Base-by-base conservation (phyloP, 495 filamentous ascomycete species). In the Neurospora tetrasperma region DNA sequence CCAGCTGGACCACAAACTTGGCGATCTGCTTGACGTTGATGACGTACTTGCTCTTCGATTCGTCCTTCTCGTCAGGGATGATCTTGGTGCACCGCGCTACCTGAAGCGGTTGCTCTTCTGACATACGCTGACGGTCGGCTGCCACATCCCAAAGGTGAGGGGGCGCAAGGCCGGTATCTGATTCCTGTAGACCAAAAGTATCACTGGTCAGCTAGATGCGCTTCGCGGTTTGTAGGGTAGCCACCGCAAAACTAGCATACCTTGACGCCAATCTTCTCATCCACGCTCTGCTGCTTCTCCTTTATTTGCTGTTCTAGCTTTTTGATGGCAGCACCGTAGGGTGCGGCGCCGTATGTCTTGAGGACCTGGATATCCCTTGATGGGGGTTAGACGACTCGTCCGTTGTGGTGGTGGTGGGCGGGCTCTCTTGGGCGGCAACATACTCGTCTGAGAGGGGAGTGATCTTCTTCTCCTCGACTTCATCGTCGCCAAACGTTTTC, bases 11-110 rank as follows among this genome's bases (percentile, higher is more conserved):
- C 66, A 99, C 96, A 78, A 99, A 99, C 84, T 99, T 99, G 80
- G 96, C 96, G 74, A 99, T 98, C 82, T 99, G 96, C 85, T 99
- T 99, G 76, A 99, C 96, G 83, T 98, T 99, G 88, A 99, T 99
- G 79, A 99, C 94, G 86, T 99, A 99, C 90, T 98, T 98, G 89
- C 92, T 96, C 89, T 99, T 99, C 76, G 97, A 93, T 41, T 91
- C 84, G 84, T 99, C 94, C 84, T 97, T 96, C 80, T 97, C 96
- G 82, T 97, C 94, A 72, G 92, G 90, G 74, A 99, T 99, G 82
- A 99, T 99, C 88, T 99, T 99, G 70, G 96, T 99, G 86, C 96
- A 99, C 75, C 96, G 89, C 75, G 96, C 96, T 44, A 99, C 96
- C 84, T 99, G 96, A 75, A 99, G 86, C 31, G 96, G 96, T 80